phyloP scores from a whole-genome alignment of 106 monocot genomes.

The Phalaenopsis aphrodite region DNA sequence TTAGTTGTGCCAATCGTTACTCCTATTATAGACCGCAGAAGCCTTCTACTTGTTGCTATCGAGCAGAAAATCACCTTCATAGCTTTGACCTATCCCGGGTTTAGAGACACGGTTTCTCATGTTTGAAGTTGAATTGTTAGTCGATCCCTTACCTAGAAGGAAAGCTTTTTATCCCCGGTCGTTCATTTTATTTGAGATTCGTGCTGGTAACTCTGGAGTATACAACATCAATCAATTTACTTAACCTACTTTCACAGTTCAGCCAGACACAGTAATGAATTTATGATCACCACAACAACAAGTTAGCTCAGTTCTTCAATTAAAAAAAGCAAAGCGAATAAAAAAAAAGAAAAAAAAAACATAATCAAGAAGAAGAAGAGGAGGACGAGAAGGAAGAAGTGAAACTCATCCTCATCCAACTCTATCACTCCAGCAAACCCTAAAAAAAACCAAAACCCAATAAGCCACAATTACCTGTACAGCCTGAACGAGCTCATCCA shows the following conservation, averaged over 20 bases:
- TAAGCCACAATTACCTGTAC: slow-evolving; percentile 25
- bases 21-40: too few species aligned
- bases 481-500: slow-evolving; percentile 46
- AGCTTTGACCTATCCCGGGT: too few species aligned
- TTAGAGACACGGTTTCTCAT: too few species aligned
- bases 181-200: too few species aligned
- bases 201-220: too few species aligned
- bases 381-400: not conserved
- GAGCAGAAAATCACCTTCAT: too few species aligned
- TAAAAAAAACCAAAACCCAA: not conserved
- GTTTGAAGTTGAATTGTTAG: too few species aligned
- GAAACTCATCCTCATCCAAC: not conserved
- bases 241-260: not conserved
- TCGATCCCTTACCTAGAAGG: too few species aligned
- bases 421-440: not conserved
- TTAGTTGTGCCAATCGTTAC: too few species aligned
- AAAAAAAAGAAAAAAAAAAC: not conserved
- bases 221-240: too few species aligned
- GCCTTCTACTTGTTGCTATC: too few species aligned
- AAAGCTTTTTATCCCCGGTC: too few species aligned
- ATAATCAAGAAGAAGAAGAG: not conserved
- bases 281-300: not conserved
- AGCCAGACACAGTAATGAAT: not conserved
- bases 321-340: not conserved
- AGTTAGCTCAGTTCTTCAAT: not conserved